phyloP scores from a whole-genome alignment of 2,329 filamentous ascomycete species.

The Pestalotiopsis sp. region DNA sequence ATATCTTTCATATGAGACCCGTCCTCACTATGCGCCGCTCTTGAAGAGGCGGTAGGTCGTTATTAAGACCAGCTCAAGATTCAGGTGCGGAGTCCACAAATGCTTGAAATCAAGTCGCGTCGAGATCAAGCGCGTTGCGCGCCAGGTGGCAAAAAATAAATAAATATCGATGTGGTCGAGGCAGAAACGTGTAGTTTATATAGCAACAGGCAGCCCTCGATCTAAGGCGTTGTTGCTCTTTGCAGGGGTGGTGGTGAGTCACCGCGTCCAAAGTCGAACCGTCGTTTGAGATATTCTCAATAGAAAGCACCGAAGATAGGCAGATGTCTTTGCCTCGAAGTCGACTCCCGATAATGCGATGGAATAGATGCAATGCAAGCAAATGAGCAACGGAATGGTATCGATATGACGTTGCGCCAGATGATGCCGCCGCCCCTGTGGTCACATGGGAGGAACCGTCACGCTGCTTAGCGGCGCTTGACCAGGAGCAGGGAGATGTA shows the following conservation, averaged over 20 bases:
- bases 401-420: slow-evolving; percentile 5
- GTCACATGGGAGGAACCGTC: slow-evolving; percentile 9
- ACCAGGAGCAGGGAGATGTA: not conserved
- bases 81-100: not conserved
- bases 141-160: slow-evolving; percentile 10
- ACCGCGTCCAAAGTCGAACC: not conserved
- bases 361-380: not conserved
- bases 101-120: not conserved
- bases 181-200: slow-evolving; percentile 9
- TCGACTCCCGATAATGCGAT: not conserved
- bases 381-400: not conserved
- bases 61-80: not conserved
- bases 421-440: slow-evolving; percentile 4
- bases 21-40: not conserved
- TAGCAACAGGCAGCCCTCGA: slow-evolving; percentile 2
- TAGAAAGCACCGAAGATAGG: not conserved
- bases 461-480: not conserved
- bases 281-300: not conserved
- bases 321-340: slow-evolving; percentile 6
- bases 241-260: slow-evolving; percentile 3
- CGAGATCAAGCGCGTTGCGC: slow-evolving; percentile 13
- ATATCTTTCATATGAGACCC: not conserved
- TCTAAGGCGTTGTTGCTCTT: not conserved
- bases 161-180: not conserved
- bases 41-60: not conserved